phyloP scores from a whole-genome alignment of 768 basidiomycete genomes.

The Suillus subaureus region DNA sequence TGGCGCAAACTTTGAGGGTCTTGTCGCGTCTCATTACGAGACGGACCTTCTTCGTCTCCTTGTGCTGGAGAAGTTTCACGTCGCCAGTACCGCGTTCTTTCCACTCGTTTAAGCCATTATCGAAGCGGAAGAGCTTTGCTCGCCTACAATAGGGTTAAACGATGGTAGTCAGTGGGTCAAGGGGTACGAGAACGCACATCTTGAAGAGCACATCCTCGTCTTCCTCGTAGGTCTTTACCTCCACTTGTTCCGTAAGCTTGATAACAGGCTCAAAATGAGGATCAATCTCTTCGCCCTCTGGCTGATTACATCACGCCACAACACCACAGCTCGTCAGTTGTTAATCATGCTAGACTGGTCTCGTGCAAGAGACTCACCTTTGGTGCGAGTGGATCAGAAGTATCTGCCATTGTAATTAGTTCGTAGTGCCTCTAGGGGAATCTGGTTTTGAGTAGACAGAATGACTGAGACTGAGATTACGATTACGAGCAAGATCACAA shows the following conservation, averaged over 20 bases:
- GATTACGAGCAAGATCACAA: constrained; percentile 9
- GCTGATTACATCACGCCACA: constrained; percentile 14
- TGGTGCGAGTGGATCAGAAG: constrained; percentile 66
- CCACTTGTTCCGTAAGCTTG: constrained; percentile 93
- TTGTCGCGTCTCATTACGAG: constrained; percentile 99
- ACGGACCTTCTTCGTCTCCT: constrained; percentile 86
- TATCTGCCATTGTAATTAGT: constrained; percentile 52
- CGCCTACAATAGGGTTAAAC: constrained; percentile 60
- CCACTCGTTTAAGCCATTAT: constrained; percentile 79
- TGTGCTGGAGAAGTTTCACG: constrained; percentile 89
- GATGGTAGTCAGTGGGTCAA: constrained; percentile 19
- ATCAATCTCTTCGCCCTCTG: constrained; percentile 77
- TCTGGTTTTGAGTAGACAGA: constrained; percentile 1
- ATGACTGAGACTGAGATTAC: constrained; percentile 5
- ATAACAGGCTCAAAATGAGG: constrained; percentile 95
- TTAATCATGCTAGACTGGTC: constrained; percentile 8
- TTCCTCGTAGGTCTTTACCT: constrained; percentile 94
- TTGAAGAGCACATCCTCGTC: constrained; percentile 94
- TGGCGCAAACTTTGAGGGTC: constrained; percentile 99
- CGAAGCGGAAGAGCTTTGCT: constrained; percentile 97
- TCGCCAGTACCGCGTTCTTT: constrained; percentile 98
- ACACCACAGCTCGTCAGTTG: background rate
- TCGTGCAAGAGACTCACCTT: constrained; percentile 53
- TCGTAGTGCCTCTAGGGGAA: constrained; percentile 5
- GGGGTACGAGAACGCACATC: constrained; percentile 64